Conservation (phyloP, 352 stramenopile species). For the Peronosclerospora sorghi region DNA sequence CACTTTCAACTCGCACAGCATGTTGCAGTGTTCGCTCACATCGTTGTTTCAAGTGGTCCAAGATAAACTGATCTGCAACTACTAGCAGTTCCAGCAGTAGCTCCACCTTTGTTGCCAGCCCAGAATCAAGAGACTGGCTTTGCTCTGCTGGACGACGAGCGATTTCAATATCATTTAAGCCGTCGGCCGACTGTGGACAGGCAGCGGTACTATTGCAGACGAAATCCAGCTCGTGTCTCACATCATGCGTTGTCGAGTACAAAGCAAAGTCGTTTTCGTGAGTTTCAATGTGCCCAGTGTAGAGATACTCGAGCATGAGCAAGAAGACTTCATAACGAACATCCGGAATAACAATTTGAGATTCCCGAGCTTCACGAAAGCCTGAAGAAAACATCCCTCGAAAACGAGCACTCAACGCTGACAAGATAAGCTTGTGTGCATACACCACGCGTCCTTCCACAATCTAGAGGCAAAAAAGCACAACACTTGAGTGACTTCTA, state of each 20-base stretch:
- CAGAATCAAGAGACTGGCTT: constrained; percentile 8
- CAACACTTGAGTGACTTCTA: constrained; percentile 1
- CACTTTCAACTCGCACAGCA: constrained; percentile 69
- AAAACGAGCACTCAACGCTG: constrained; percentile 88
- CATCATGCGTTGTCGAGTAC: constrained; percentile 8
- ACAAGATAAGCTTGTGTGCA: constrained; percentile 91
- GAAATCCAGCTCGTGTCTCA: constrained; percentile 5
- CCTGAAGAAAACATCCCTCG: constrained; percentile 90
- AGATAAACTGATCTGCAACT: constrained; percentile 92
- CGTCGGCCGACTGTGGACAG: constrained; percentile 23
- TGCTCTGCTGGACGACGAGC: constrained; percentile 6
- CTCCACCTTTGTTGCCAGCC: constrained; percentile 43
- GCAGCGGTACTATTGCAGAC: constrained; percentile 17
- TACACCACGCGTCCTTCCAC: constrained; percentile 89
- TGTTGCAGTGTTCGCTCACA: constrained; percentile 85
- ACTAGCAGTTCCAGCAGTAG: constrained; percentile 82
- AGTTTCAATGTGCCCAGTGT: constrained; percentile 66
- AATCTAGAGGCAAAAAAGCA: constrained; percentile 24
- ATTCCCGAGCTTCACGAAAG: constrained; percentile 80
- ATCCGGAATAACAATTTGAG: constrained; percentile 85
- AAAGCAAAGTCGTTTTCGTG: constrained; percentile 21
- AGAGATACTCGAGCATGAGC: constrained; percentile 91
- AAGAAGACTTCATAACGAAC: constrained; percentile 87
- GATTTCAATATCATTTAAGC: constrained; percentile 25
- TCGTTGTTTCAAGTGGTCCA: constrained; percentile 94